Conservation (phyloP, 2,329 filamentous ascomycete genomes). For the Hypomyces perniciosus region DNA sequence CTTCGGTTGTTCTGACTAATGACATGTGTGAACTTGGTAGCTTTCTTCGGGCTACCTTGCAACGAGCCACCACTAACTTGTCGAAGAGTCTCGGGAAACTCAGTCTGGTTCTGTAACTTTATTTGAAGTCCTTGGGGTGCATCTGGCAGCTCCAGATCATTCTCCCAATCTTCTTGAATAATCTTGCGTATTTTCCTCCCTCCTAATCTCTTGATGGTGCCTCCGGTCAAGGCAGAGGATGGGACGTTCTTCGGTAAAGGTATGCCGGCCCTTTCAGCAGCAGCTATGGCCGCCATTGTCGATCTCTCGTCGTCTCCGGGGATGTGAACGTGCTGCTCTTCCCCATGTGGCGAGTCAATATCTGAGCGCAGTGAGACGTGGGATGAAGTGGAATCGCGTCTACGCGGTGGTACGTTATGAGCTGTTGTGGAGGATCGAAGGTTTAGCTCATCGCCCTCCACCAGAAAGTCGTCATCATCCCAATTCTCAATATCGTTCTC, state of each 20-base stretch:
- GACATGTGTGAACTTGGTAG: conserved; percentile 22
- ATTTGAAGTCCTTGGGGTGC: conserved; percentile 55
- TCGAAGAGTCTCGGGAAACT: conserved; percentile 62
- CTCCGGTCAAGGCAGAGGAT: conserved; percentile 81
- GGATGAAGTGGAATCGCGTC: conserved; percentile 74
- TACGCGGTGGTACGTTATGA: conserved; percentile 38
- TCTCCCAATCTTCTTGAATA: conserved; percentile 74
- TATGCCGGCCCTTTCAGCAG: conserved; percentile 83
- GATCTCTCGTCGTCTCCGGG: conserved; percentile 80
- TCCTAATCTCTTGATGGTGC: conserved; percentile 86
- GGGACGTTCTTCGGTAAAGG: conserved; percentile 84
- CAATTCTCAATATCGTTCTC: conserved; percentile 66
- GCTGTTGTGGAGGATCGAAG: conserved; percentile 48
- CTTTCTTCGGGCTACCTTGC: conserved; percentile 46
- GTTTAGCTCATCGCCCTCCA: conserved; percentile 60
- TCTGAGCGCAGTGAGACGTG: conserved; percentile 78
- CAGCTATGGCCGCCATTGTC: conserved; percentile 77
- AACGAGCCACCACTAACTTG: conserved; percentile 56
- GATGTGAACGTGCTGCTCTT: conserved; percentile 82
- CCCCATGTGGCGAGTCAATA: conserved; percentile 65
- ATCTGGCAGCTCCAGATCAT: conserved; percentile 66
- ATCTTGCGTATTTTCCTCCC: conserved; percentile 65
- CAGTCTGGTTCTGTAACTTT: conserved; percentile 53
- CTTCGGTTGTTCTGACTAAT: conserved; percentile 24
- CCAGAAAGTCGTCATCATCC: conserved; percentile 71